Base-by-base conservation (phyloP, 257 asterid genomes). In the Datura wrightii region DNA sequence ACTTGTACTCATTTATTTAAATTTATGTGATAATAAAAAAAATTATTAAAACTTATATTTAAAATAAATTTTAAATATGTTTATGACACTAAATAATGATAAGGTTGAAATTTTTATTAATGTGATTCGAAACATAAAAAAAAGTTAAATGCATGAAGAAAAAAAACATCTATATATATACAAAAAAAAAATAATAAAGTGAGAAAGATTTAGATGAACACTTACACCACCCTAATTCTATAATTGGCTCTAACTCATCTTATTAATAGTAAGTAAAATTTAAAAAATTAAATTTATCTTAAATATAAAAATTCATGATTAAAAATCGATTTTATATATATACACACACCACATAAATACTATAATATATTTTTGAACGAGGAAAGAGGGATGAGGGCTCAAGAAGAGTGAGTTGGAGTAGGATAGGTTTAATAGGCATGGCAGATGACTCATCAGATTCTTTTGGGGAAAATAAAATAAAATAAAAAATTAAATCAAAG, bases 391-490 rank as follows among this genome's bases (percentile, higher is more conserved):
- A 50, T 31, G 46, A 76, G 46, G 46, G 82, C 82, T 76, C 46
- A 76, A 76, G 60, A 76, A 50, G 82, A 72, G 62, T 76, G 82
- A 62, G 2, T 76, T 11, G 62, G 60, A 48, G 81, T 50, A 50
- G 62, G 62, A 76, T 31, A 76, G 82, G 82, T 50, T 46, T 50
- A 44, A 34, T 24, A 50, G 62, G 11, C 13, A 50, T 50, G 60
- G 60, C 53, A 69, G 31, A 69, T 16, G 4, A 39, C 9, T 39
- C 42, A 39, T 76, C 24, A 31, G 44, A 74, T 76, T 76, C 11
- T 6, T 31, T 5, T 48, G 10, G 62, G n/a, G 3, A 24, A 62
- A 10, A 5, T n/a, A 66, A 66, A 66, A 66, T 37, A 67, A 67
- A 3, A 13, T 24, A 3, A 53, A 54, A 54, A 5, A 15, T 54